A percentile compares a stretch with the other conserved stretches of the same genome.
Conservation (phyloP, 208 protist genomes). For the Trypanosoma conorhini region DNA sequence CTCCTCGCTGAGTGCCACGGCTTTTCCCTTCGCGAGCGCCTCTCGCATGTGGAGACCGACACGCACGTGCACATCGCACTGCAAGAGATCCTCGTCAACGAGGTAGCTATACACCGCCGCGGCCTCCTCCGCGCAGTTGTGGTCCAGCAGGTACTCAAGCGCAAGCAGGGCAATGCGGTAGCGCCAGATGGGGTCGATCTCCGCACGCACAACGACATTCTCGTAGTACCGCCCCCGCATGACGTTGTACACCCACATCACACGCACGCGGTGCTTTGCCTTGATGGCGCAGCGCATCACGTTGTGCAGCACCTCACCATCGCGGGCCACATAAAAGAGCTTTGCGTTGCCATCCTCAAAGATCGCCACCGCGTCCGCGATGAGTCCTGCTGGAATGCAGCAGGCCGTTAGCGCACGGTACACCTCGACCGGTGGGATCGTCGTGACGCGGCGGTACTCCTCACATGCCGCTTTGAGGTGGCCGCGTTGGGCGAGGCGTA, state of each 20-base stretch:
- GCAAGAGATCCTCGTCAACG: conserved; percentile 51
- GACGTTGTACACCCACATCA: conserved; percentile 91
- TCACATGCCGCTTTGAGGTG: conserved; percentile 88
- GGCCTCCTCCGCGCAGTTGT: conserved; percentile 69
- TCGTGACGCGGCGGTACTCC: conserved; percentile 85
- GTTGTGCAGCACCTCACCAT: conserved; percentile 86
- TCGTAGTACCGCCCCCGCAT: conserved; percentile 87
- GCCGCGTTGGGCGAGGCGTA: conserved; percentile 67
- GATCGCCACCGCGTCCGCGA: conserved; percentile 87
- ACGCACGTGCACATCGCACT: conserved; percentile 81
- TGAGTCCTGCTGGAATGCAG: conserved; percentile 69
- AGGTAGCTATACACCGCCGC: conserved; percentile 74
- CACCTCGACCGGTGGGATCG: conserved; percentile 85
- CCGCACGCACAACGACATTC: conserved; percentile 78
- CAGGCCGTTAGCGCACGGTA: conserved; percentile 84
- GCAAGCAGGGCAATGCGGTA: conserved; percentile 75
- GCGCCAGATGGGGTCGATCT: conserved; percentile 81
- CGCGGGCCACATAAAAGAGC: conserved; percentile 84
- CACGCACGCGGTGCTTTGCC: conserved; percentile 75
- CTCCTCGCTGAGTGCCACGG: conserved; percentile 35
- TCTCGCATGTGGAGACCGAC: conserved; percentile 74
- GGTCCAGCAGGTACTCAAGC: conserved; percentile 74
- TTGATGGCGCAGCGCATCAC: conserved; percentile 80
- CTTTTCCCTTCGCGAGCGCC: conserved; percentile 74
- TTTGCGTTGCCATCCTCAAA: conserved; percentile 86